Percentiles rank a stretch among this genome's conserved stretches.
These are phyloP conservation scores for Nannizzia gypsea DNA, from an alignment of 2,329 filamentous ascomycete species.

Conservation along the genomic window DNA sequence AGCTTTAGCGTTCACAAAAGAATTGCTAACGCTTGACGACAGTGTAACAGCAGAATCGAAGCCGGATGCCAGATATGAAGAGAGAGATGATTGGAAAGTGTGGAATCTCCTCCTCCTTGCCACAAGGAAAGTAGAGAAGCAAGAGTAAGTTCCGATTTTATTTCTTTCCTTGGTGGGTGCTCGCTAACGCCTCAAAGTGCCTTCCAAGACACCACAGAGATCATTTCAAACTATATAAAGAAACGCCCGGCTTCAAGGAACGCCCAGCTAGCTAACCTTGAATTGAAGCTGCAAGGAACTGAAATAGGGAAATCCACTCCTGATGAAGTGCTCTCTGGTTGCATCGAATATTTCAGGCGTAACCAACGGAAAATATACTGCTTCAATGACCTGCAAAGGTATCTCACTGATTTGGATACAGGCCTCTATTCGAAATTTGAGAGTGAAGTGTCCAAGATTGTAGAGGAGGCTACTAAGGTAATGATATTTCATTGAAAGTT, in stretches of 20 bases:
- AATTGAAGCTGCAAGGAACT: conserved; percentile 16
- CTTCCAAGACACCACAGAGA: conserved; percentile 21
- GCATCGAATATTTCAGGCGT: conserved; percentile 30
- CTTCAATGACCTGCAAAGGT: conserved; percentile 33
- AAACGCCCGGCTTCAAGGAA: conserved; percentile 32
- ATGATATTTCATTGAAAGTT: background rate
- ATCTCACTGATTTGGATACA: conserved; percentile 23
- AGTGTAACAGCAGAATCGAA: conserved; percentile 20
- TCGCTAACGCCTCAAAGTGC: conserved; percentile 20
- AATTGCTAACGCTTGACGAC: conserved; percentile 26
- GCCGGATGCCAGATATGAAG: conserved; percentile 18
- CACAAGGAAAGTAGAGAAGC: conserved; percentile 21
- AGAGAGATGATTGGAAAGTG: conserved; percentile 36
- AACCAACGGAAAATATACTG: conserved; percentile 35
- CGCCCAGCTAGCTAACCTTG: conserved; percentile 29
- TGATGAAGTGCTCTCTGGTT: conserved; percentile 27
- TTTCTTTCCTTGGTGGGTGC: background rate
- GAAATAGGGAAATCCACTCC: background rate
- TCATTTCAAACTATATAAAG: conserved; percentile 26
- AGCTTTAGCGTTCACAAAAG: conserved; percentile 26
- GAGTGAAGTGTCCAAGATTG: conserved; percentile 15
- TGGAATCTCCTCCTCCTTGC: conserved; percentile 34
- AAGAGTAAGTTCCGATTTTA: conserved; percentile 23
- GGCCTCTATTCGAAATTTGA: conserved; percentile 18
- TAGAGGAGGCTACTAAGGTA: background rate